phyloP scores from a whole-genome alignment of 2,329 filamentous ascomycete genomes.

The Podosphaera leucotricha region DNA sequence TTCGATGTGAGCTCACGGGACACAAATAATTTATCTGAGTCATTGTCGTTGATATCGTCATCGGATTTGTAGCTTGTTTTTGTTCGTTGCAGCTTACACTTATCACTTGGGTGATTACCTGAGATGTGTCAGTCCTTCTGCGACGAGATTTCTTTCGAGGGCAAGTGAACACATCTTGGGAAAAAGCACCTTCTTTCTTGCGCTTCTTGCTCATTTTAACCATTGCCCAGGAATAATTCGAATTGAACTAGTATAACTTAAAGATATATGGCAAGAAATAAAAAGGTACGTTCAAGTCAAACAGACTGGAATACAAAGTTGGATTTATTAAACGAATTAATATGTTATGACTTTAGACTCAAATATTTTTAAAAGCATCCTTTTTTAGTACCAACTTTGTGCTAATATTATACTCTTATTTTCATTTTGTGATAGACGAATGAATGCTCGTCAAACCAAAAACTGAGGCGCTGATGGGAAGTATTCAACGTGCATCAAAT shows the following conservation, averaged over 20 bases:
- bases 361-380: too few species aligned
- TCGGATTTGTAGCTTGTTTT: not conserved
- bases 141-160: not conserved
- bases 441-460: too few species aligned
- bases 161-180: not conserved
- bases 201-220: constrained; percentile 3
- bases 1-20: not conserved
- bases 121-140: constrained; percentile 2
- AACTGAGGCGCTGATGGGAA: too few species aligned
- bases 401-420: too few species aligned
- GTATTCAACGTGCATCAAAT: not conserved
- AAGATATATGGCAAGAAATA: too few species aligned
- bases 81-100: constrained; percentile 2
- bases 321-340: too few species aligned
- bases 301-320: too few species aligned
- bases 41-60: not conserved
- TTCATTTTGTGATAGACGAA: too few species aligned
- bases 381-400: too few species aligned
- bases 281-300: too few species aligned
- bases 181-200: constrained; percentile 9
- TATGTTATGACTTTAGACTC: too few species aligned
- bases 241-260: not conserved
- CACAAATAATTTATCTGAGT: not conserved
- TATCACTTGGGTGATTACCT: constrained; percentile 6
- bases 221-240: constrained; percentile 1